Base-by-base conservation (phyloP, 2,329 filamentous ascomycete genomes). In the Exophiala aquamarina region DNA sequence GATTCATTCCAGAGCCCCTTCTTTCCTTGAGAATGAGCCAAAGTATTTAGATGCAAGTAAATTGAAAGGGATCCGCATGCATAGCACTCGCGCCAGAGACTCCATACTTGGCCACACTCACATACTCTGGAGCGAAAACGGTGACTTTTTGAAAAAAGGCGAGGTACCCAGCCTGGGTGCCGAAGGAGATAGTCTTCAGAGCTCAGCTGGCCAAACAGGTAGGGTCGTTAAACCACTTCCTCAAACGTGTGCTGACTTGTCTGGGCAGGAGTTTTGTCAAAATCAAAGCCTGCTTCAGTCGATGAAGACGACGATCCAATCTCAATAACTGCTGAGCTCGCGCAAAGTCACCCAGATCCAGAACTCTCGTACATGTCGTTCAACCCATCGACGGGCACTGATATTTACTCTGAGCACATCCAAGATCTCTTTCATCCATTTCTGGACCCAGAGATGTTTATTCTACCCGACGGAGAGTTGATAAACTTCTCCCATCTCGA, bases 41-140 rank as follows among this genome's bases (percentile, higher is more conserved):
- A 51, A 23, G 29, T 11, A 43, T 19, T 36, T 44, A 9, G 40
- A 51, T 19, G 15, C 40, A n/a, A 28, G 33, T 8, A 40, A 33
- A 19, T 36, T 51, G 23, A 21, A 31, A 6, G 49, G 14, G n/a
- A 44, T 47, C 29, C 37, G 43, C 11, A 18, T 47, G 18, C 26
- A 41, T 29, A 33, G 43, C 6, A 9, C 20, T 3, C n/a, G 42
- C 23, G 49, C 49, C 10, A 37, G 39, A 7, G 20, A 15, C 3
- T 51, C 49, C 4, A 51, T 51, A 32, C 43, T 51, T 3, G 49
- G 35, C 5, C 47, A 47, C 33, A 40, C 21, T 8, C 23, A 31
- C n/a, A 51, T 51, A 28, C 26, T 51, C 10, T 39, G 44, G 26
- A 8, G 23, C 7, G 36, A 31, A 35, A 19, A 15, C 2, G 10